Conservation (phyloP, 2,329 filamentous ascomycete genomes). For the Setomelanomma holmii region DNA sequence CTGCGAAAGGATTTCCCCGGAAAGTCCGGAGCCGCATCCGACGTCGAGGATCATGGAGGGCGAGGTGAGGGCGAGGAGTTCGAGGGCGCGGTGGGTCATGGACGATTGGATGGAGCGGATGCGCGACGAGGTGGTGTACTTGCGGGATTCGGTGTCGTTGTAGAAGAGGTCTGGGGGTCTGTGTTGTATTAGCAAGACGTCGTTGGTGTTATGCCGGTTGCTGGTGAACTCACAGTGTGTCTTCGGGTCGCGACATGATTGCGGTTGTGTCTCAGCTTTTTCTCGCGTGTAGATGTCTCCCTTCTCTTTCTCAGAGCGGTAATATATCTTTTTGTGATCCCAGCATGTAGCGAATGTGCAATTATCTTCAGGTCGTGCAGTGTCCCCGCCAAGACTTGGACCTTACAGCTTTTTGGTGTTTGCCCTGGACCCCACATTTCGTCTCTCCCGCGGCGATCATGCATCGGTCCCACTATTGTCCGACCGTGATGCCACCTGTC, state of each 20-base stretch:
- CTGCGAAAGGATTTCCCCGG: slow-evolving; percentile 89
- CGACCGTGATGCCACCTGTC: slow-evolving; percentile 31
- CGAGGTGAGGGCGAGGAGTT: slow-evolving; percentile 79
- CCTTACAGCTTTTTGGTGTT: slow-evolving; percentile 33
- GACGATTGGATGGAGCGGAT: slow-evolving; percentile 94
- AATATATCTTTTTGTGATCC: too few relatives aligned
- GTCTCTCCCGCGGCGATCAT: slow-evolving; percentile 10
- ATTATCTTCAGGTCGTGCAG: not conserved
- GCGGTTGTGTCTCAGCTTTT: slow-evolving; percentile 18
- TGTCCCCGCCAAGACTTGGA: slow-evolving; percentile 22
- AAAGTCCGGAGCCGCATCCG: slow-evolving; percentile 95
- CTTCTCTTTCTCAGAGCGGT: not conserved
- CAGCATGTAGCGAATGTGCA: too few relatives aligned
- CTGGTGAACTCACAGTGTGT: slow-evolving; percentile 73
- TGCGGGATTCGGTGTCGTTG: slow-evolving; percentile 91
- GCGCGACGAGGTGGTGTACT: slow-evolving; percentile 95
- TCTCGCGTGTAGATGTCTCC: not conserved
- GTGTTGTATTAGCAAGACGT: slow-evolving; percentile 11
- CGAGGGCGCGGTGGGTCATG: slow-evolving; percentile 93
- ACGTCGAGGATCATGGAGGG: slow-evolving; percentile 93
- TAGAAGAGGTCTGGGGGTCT: slow-evolving; percentile 97
- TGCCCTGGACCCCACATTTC: slow-evolving; percentile 22
- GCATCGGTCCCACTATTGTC: slow-evolving; percentile 19
- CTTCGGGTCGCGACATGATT: slow-evolving; percentile 95
- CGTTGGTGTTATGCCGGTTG: slow-evolving; percentile 14